These are phyloP conservation scores for Chaetomium fimeti DNA, from an alignment of 495 filamentous ascomycete genomes.

Conservation along the genomic window DNA sequence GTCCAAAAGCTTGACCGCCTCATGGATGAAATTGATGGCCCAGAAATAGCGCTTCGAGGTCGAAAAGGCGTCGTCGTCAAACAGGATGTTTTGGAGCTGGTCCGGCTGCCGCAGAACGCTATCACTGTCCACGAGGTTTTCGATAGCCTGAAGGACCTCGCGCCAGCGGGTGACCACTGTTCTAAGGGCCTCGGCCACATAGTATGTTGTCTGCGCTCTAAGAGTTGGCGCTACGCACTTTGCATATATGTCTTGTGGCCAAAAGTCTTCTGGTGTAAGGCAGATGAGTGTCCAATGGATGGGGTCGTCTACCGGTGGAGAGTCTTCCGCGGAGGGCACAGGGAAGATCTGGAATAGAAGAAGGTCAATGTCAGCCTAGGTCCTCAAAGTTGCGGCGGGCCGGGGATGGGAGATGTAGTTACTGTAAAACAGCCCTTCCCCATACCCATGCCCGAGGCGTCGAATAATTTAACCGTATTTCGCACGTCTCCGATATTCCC, in stretches of 20 bases:
- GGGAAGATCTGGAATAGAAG: neutral
- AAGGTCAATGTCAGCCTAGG: neutral
- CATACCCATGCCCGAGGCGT: neutral
- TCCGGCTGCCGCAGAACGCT: neutral
- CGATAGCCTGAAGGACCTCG: neutral
- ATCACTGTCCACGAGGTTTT: neutral
- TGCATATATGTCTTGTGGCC: neutral
- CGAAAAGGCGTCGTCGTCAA: slow-evolving; percentile 21
- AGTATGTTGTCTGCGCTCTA: neutral
- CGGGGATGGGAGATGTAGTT: neutral
- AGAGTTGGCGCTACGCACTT: neutral
- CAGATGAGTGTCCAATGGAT: slow-evolving; percentile 9
- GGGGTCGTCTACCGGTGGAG: neutral
- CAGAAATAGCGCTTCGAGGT: slow-evolving; percentile 25
- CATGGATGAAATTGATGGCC: slow-evolving; percentile 21
- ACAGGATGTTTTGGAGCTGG: slow-evolving; percentile 8
- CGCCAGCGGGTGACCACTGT: neutral
- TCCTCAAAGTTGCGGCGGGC: neutral
- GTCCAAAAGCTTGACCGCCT: slow-evolving; percentile 15
- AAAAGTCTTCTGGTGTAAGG: neutral
- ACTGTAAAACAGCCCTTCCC: neutral
- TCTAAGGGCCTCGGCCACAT: neutral
- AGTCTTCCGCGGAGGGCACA: too few relatives aligned
- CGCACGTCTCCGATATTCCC: neutral
- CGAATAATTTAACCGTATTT: neutral